Conservation (phyloP, 345 rosid genomes). For the Boechera divaricarpa region DNA sequence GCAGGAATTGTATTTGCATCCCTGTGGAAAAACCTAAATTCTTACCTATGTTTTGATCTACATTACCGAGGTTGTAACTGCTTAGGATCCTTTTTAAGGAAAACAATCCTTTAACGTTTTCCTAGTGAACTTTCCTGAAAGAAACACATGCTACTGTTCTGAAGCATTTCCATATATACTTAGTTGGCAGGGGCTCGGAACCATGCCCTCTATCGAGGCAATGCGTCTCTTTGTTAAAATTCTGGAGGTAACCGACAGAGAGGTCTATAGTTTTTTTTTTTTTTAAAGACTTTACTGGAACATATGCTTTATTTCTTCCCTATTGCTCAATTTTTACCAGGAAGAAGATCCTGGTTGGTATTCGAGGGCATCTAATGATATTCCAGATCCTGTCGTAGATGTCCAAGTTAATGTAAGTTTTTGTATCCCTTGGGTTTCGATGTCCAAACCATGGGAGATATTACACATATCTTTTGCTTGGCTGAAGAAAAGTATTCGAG, state of each 20-base stretch:
- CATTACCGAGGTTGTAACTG: conserved; percentile 25
- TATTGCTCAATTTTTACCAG: conserved; percentile 47
- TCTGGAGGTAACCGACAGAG: conserved; percentile 70
- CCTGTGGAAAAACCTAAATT: conserved; percentile 9
- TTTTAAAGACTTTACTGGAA: not conserved
- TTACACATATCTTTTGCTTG: not conserved
- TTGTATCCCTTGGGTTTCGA: conserved; percentile 19
- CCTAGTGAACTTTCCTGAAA: conserved; percentile 7
- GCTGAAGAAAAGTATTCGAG: conserved; percentile 26
- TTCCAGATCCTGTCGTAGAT: conserved; percentile 70
- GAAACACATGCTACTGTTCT: conserved; percentile 25
- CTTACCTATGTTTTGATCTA: conserved; percentile 10
- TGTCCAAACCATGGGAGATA: conserved; percentile 22
- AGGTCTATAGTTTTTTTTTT: conserved; percentile 11
- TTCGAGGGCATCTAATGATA: conserved; percentile 79
- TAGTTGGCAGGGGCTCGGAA: conserved; percentile 98
- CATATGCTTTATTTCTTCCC: conserved; percentile 31
- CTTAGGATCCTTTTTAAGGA: conserved; percentile 3
- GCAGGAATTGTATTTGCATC: conserved; percentile 27
- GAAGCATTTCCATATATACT: conserved; percentile 43
- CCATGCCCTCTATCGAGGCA: conserved; percentile 93
- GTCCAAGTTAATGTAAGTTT: conserved; percentile 70
- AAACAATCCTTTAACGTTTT: conserved; percentile 13
- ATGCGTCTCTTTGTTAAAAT: conserved; percentile 99
- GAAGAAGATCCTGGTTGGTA: conserved; percentile 99